Conservation (phyloP, 73 alveolate genomes). For the Tetrahymena malaccensis region DNA sequence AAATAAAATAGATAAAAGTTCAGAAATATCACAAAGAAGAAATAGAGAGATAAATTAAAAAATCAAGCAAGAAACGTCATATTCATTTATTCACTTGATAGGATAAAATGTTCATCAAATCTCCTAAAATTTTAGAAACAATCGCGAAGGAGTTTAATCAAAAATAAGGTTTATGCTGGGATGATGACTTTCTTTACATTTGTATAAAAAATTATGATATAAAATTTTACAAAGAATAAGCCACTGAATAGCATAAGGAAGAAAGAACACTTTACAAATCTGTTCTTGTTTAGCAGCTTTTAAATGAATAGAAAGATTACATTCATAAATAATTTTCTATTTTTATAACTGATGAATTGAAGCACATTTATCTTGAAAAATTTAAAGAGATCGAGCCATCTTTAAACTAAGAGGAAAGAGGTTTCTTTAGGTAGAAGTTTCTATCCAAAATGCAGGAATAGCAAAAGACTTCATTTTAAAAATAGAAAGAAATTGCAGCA, state of each 20-base stretch:
- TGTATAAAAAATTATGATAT: background rate
- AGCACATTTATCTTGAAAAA: background rate
- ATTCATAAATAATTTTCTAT: background rate
- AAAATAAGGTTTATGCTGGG: background rate
- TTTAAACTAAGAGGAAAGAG: background rate
- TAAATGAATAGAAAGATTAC: background rate
- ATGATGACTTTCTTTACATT: background rate
- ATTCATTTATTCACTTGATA: background rate
- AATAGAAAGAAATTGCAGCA: background rate
- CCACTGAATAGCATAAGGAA: background rate
- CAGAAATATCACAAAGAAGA: background rate
- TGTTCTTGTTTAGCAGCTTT: background rate
- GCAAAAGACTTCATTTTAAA: background rate
- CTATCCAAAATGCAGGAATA: background rate
- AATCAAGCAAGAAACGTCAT: background rate
- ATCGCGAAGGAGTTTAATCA: background rate
- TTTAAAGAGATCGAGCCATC: background rate
- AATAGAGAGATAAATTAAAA: background rate
- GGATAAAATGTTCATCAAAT: background rate
- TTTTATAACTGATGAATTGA: background rate
- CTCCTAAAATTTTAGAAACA: background rate
- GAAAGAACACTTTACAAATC: background rate
- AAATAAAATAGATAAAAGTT: background rate
- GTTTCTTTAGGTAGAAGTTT: background rate
- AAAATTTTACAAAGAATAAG: background rate